phyloP scores from a whole-genome alignment of 805 yeast genomes.

The Wickerhamiella occidentalis region DNA sequence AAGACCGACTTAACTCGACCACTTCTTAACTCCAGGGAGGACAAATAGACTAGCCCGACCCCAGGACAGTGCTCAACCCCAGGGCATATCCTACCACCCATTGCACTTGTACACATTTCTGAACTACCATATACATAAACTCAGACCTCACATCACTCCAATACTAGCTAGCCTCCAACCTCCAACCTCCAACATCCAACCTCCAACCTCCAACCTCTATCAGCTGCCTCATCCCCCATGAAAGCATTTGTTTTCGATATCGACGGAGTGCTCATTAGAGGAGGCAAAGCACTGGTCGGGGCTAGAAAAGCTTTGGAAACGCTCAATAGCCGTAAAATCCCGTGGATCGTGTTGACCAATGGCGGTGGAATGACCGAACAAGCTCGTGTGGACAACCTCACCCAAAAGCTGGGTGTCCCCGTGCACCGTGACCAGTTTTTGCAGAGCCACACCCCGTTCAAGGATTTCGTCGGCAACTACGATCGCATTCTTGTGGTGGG shows the following conservation, averaged over 20 bases:
- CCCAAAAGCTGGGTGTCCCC: slow-evolving; percentile 44
- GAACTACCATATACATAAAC: no score
- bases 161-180: no score
- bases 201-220: not conserved
- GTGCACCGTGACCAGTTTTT: slow-evolving; percentile 70
- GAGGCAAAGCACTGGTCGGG: slow-evolving; percentile 73
- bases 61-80: no score
- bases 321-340: slow-evolving; percentile 67
- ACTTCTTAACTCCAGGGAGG: no score
- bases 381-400: slow-evolving; percentile 59
- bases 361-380: slow-evolving; percentile 85
- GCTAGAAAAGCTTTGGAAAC: slow-evolving; percentile 63
- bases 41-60: no score
- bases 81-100: no score
- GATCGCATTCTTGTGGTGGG: slow-evolving; percentile 77
- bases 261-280: slow-evolving; percentile 80
- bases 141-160: no score
- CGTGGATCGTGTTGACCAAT: slow-evolving; percentile 76
- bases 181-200: not conserved
- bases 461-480: slow-evolving; percentile 55
- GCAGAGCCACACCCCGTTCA: slow-evolving; percentile 93
- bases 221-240: not conserved
- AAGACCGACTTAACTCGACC: no score
- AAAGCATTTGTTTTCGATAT: slow-evolving; percentile 82
- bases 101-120: no score